Base-by-base conservation (phyloP, 108 stramenopile genomes). In the Hondaea fermentalgiana region DNA sequence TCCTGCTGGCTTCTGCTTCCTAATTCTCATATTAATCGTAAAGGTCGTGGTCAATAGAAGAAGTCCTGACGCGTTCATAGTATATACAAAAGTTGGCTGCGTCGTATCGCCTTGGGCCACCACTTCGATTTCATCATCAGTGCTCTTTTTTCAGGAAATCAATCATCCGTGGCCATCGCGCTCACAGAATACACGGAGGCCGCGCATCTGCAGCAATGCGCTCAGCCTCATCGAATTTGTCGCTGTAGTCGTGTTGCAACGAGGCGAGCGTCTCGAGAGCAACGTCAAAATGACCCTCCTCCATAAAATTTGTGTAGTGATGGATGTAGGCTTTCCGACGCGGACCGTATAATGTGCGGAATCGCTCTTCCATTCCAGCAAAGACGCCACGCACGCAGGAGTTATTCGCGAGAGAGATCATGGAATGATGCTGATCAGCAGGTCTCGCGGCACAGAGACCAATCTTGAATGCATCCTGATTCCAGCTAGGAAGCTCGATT, bases 401-500 rank as follows among this genome's bases (percentile, higher is more conserved):
- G 71, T 87, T 93, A 89, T 95, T 95, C 45, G 72, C 59, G 8
- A 95, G 87, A 44, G 64, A 90, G 28, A 93, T 57, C 45, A 94
- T 59, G 4, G 92, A 88, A 28, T 49, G 72, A 45, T 28, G 25
- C 58, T 59, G 51, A 43, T 87, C 72, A 21, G 90, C 44, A 0
- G 92, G 89, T 10, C 91, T 59, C 23, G 87, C 91, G 5, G 49
- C 44, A 29, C 94, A 94, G 12, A 94, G 88, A 19, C 94, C 94
- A 44, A 94, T 88, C 88, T 95, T 95, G 91, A 93, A 94, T 16
- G 93, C 94, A 28, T 95, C 93, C 25, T 28, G 91, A 42, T 95
- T 95, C 94, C 94, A 95, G 21, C 58, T 55, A 5, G 93, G 91
- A 88, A 94, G 90, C 19, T 60, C 8, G 19, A 95, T 89, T 47